These are phyloP conservation scores for Penicillium nordicum DNA, from an alignment of 2,329 filamentous ascomycete species.

Conservation along the genomic window DNA sequence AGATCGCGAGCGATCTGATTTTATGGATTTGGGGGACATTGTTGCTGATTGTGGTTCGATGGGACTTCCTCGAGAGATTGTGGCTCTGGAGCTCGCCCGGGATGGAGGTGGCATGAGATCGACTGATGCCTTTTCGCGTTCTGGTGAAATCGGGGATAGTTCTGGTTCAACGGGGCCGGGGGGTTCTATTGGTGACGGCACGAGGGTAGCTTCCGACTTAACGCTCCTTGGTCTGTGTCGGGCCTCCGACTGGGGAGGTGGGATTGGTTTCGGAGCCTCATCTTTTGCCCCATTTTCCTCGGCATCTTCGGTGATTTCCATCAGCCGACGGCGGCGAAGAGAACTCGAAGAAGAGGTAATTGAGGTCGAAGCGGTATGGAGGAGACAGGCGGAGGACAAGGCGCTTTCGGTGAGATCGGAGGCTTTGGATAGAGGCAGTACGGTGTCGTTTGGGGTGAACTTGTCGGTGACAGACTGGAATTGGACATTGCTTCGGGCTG, in stretches of 20 bases:
- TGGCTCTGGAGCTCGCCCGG: conserved; percentile 19
- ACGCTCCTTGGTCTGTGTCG: conserved; percentile 30
- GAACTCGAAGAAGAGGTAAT: conserved; percentile 82
- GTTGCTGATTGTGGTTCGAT: conserved; percentile 16
- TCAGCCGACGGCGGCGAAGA: conserved; percentile 69
- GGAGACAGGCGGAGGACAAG: conserved; percentile 80
- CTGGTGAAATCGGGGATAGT: conserved; percentile 11
- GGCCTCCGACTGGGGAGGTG: conserved; percentile 18
- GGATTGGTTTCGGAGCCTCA: conserved; percentile 37
- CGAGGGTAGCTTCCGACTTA: conserved; percentile 35
- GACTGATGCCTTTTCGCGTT: conserved; percentile 12
- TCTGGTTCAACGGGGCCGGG: neutral
- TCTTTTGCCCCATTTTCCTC: conserved; percentile 65
- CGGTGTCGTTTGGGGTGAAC: conserved; percentile 82
- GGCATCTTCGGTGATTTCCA: conserved; percentile 91
- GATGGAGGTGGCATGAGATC: conserved; percentile 19
- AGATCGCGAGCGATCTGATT: conserved; percentile 20
- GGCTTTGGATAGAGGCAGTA: conserved; percentile 70
- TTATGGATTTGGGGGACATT: conserved; percentile 19
- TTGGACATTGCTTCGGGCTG: conserved; percentile 76
- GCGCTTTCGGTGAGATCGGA: conserved; percentile 83
- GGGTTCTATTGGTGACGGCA: conserved; percentile 22
- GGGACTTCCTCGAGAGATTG: conserved; percentile 15
- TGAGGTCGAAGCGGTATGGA: conserved; percentile 83
- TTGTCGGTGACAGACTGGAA: conserved; percentile 60